Evolutionary conservation across 139 green algal species (phyloP).

Genomic region (Micractinium conductrix): DNA sequence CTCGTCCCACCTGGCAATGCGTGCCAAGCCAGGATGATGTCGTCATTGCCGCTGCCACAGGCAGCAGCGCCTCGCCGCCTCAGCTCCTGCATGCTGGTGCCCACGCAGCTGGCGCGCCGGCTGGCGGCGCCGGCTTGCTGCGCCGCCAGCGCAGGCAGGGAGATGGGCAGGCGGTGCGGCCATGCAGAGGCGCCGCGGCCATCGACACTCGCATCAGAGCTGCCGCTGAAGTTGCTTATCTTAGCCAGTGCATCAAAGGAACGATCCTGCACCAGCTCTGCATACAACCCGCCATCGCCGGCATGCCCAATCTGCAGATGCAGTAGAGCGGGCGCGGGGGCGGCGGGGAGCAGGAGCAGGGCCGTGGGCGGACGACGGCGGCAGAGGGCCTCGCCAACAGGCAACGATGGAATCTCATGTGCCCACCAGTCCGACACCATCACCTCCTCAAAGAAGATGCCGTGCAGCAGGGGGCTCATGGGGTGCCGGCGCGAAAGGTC

Average conservation of each 20-base stretch:
- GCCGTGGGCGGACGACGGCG: background rate
- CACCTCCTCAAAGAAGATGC: slow-evolving; percentile 67
- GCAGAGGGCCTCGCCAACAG: background rate
- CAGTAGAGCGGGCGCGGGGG: background rate
- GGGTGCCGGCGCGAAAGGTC: background rate
- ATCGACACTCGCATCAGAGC: background rate
- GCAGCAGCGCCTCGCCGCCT: background rate
- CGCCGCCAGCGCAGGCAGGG: background rate
- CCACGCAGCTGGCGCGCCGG: background rate
- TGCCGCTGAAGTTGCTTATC: slow-evolving; percentile 17
- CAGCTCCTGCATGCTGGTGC: background rate
- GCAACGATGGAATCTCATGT: background rate
- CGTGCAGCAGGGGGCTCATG: slow-evolving; percentile 19
- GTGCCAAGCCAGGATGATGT: slow-evolving; percentile 44
- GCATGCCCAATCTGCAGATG: slow-evolving; percentile 60
- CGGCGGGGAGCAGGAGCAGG: no score
- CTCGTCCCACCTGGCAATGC: slow-evolving; percentile 3
- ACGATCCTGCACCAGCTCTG: slow-evolving; percentile 62
- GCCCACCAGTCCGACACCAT: no score
- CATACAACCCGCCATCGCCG: slow-evolving; percentile 63
- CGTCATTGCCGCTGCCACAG: background rate
- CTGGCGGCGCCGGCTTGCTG: background rate
- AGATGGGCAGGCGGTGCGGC: background rate
- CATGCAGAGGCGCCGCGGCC: background rate
- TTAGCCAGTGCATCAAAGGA: slow-evolving; percentile 52